A percentile compares a stretch with the other conserved stretches of the same genome.
phyloP scores from a whole-genome alignment of 2,329 filamentous ascomycete genomes.

The Trichoderma atrobrunneum region DNA sequence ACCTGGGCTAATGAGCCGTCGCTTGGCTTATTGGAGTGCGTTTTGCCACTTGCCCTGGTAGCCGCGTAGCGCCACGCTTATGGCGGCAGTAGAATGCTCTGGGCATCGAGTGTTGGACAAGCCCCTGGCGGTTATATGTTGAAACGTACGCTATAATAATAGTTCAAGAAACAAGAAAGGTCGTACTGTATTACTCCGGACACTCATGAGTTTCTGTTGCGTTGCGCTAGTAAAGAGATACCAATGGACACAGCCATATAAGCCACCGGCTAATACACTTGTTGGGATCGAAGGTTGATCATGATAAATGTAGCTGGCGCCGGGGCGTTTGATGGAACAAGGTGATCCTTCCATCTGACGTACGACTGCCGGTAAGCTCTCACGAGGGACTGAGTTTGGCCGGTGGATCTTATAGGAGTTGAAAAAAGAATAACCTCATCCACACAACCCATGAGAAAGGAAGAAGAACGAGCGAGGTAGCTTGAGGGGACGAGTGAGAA shows the following conservation, averaged over 20 bases:
- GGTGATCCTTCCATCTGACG: background rate
- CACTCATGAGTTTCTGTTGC: background rate
- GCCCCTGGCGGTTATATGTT: background rate
- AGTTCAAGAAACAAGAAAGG: background rate
- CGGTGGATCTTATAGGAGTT: background rate
- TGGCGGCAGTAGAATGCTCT: no score
- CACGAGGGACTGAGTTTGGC: background rate
- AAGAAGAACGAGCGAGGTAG: background rate
- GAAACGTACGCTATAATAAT: background rate
- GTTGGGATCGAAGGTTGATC: background rate
- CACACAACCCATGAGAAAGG: background rate
- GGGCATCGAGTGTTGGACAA: no score
- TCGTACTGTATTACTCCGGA: background rate
- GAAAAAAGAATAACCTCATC: background rate
- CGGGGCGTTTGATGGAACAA: background rate
- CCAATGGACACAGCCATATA: background rate
- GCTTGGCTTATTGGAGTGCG: background rate
- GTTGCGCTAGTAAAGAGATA: background rate
- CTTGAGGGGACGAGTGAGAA: background rate
- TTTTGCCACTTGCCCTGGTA: background rate
- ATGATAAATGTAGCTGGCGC: background rate
- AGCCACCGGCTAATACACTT: background rate
- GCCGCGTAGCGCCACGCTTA: background rate
- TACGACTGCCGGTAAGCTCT: background rate
- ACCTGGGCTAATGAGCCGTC: background rate